Conservation (phyloP, 306 rosid species). For the Corylus heterophylla region DNA sequence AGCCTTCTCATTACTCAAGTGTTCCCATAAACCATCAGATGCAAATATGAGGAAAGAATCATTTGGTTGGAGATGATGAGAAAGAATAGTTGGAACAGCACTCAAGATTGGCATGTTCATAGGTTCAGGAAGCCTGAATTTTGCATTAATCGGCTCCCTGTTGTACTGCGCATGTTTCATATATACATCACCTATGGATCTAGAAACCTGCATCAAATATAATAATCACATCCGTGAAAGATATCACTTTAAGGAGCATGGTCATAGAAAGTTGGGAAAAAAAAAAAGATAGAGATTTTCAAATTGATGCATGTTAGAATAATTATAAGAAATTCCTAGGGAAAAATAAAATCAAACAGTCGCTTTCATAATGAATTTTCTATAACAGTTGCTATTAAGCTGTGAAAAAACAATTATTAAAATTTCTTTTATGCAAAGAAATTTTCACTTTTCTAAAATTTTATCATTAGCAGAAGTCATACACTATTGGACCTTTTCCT, state of each 20-base stretch:
- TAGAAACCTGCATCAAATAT: constrained; percentile 76
- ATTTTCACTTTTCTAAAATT: neutral
- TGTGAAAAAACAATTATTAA: neutral
- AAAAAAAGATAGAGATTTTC: neutral
- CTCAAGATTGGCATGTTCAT: constrained; percentile 76
- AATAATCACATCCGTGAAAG: constrained; percentile 15
- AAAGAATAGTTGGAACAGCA: constrained; percentile 72
- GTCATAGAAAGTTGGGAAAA: neutral
- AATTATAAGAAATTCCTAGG: constrained; percentile 16
- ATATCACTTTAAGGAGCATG: constrained; percentile 8
- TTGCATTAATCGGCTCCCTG: constrained; percentile 62
- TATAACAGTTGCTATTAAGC: neutral
- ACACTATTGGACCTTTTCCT: neutral
- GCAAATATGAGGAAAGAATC: constrained; percentile 98
- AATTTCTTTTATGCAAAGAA: neutral
- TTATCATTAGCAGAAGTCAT: too few species aligned
- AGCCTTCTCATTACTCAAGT: constrained; percentile 82
- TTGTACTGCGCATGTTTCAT: constrained; percentile 80
- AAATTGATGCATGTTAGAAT: constrained; percentile 18
- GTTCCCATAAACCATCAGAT: constrained; percentile 98
- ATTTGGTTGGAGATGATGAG: constrained; percentile 78
- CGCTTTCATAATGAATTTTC: neutral
- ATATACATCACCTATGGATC: constrained; percentile 87
- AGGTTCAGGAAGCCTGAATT: constrained; percentile 90
- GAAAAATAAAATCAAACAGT: constrained; percentile 6